Evolutionary conservation across 2,329 filamentous ascomycete species (phyloP).

Genomic region (Colletotrichum tofieldiae): DNA sequence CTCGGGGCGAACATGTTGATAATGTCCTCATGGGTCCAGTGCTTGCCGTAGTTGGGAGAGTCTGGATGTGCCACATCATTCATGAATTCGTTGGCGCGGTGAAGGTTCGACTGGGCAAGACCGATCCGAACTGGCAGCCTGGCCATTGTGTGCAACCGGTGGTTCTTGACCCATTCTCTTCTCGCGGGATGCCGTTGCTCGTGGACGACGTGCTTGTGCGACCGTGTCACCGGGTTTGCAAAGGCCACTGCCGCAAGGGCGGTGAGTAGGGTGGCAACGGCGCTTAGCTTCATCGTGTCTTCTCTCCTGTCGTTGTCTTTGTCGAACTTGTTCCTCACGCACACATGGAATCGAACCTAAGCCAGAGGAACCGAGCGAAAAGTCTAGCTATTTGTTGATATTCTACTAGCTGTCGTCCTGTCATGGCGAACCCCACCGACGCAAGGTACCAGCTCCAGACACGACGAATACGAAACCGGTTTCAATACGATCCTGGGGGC

Average conservation of each 20-base stretch:
- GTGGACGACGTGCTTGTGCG: conserved; percentile 43
- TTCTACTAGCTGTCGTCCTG: conserved; percentile 37
- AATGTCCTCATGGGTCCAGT: conserved; percentile 62
- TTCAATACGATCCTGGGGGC: conserved; percentile 34
- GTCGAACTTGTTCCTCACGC: conserved; percentile 28
- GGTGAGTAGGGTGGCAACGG: conserved; percentile 31
- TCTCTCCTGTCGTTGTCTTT: conserved; percentile 27
- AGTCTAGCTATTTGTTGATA: conserved; percentile 39
- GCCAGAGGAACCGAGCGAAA: conserved; percentile 25
- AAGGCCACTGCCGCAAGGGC: conserved; percentile 35
- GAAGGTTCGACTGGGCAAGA: conserved; percentile 43
- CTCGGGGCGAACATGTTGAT: conserved; percentile 60
- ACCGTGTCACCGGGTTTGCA: conserved; percentile 38
- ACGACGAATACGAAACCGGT: conserved; percentile 41
- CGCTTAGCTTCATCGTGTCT: conserved; percentile 42
- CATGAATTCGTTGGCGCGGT: conserved; percentile 44
- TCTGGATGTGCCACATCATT: conserved; percentile 53
- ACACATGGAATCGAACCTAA: conserved; percentile 21
- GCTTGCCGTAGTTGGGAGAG: conserved; percentile 62
- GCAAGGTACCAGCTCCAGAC: conserved; percentile 29
- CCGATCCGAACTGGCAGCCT: conserved; percentile 43
- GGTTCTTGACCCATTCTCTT: conserved; percentile 42
- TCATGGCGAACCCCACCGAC: conserved; percentile 33
- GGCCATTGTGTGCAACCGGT: conserved; percentile 35
- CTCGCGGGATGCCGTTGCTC: conserved; percentile 42